Base-by-base conservation (phyloP, 176 grass and related monocot genomes). In the Zoysia pacifica region DNA sequence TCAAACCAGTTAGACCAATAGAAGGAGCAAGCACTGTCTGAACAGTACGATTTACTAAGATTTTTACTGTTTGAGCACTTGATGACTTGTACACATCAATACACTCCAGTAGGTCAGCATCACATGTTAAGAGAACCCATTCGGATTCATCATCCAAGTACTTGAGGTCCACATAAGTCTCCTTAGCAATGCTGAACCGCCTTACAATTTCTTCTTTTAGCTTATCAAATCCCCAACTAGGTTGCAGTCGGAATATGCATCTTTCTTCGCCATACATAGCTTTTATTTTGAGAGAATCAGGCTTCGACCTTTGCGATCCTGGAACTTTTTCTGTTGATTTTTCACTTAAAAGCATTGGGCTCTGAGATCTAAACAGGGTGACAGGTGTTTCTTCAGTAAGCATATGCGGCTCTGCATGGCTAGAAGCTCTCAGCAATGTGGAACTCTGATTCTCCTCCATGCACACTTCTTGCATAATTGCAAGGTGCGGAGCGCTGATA, bases 111-210 rank as follows among this genome's bases (percentile, higher is more conserved):
- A 95, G 87, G 69, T 99, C 97, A 45, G 85, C 97, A 77, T 99
- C 90, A 73, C 97, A 99, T 74, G 93, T 96, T 73, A 99, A 67
- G 83, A 99, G 79, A 61, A 99, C 79, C 97, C 97, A 99, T 77
- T 99, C 97, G 3, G 97, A 99, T 59, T 99, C 97, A 67, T 99
- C 97, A 67, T 99, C 97, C 82, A 99, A 62, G 68, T 99, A 99
- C 76, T 93, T 99, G 58, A 99, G 76, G 72, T 93, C 79, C 67
- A 93, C 79, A 54, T 35, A 82, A 62, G 12, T 51, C 41, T 48
- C 48, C 76, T 77, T 50, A 18, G 75, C 38, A 69, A 95, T 78
- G 11, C 71, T 41, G 12, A 99, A 96, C 73, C 97, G 72, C 88
- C 83, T 90, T 58, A 53, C 5, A 15, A 99, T 93, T 86, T 99